Conservation (phyloP, 1,284 basidiomycete species). For the Coriolopsis trogii region DNA sequence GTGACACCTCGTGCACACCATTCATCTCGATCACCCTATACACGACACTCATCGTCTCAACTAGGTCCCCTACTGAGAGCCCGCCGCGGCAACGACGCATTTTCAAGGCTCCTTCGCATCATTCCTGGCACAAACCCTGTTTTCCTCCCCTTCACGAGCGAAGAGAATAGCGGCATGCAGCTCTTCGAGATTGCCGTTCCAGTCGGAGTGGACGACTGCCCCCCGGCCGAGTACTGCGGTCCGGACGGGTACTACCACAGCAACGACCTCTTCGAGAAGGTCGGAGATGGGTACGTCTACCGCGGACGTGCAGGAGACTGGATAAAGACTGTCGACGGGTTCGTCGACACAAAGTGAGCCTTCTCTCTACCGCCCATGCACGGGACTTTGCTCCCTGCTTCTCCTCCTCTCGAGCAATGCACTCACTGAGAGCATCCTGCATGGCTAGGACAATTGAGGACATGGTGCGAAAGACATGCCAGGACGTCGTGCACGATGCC, state of each 20-base stretch:
- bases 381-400: no score
- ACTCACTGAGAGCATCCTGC: background rate
- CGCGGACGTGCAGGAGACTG: conserved; percentile 22
- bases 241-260: conserved; percentile 21
- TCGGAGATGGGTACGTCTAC: conserved; percentile 18
- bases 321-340: conserved; percentile 19
- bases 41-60: background rate
- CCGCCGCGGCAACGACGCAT: background rate
- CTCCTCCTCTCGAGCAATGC: no score
- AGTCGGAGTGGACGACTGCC: conserved; percentile 10
- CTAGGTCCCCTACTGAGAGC: conserved; percentile 8
- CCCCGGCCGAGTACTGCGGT: conserved; percentile 1
- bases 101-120: conserved; percentile 8
- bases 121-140: conserved; percentile 2
- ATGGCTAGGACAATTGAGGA: conserved; percentile 14
- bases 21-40: background rate
- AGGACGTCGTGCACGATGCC: conserved; percentile 15
- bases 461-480: conserved; percentile 11
- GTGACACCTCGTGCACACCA: background rate
- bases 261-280: conserved; percentile 18
- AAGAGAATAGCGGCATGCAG: background rate
- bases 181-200: conserved; percentile 20
- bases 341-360: conserved; percentile 22
- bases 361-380: no score
- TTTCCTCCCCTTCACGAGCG: conserved; percentile 3